Conservation (phyloP, 805 yeast species). For the Candida ipomoeae region DNA sequence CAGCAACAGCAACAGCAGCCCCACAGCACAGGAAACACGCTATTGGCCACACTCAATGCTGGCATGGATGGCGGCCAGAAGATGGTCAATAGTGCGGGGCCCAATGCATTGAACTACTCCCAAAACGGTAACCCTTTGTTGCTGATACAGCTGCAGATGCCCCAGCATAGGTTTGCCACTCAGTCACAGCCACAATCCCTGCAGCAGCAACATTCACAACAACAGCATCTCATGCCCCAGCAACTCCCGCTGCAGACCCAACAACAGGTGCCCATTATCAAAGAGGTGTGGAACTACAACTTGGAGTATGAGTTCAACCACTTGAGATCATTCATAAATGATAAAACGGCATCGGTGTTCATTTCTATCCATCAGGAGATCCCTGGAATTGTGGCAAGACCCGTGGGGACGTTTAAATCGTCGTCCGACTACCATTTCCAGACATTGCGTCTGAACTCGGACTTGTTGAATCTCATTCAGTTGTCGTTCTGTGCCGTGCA, state of each 20-base stretch:
- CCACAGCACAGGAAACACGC: slow-evolving; percentile 26
- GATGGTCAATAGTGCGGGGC: not conserved
- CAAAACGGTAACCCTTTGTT: slow-evolving; percentile 26
- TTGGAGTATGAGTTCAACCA: slow-evolving; percentile 62
- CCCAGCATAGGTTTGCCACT: slow-evolving; percentile 15
- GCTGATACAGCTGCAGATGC: slow-evolving; percentile 27
- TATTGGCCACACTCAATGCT: slow-evolving; percentile 35
- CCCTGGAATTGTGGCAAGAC: slow-evolving; percentile 94
- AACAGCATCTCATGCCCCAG: slow-evolving; percentile 11
- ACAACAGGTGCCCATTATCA: slow-evolving; percentile 46
- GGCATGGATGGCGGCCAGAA: slow-evolving; percentile 15
- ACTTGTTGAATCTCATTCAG: slow-evolving; percentile 79
- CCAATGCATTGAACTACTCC: slow-evolving; percentile 9
- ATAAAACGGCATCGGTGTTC: slow-evolving; percentile 44
- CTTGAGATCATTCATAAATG: slow-evolving; percentile 54
- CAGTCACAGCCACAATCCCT: slow-evolving; percentile 16
- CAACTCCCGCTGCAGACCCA: slow-evolving; percentile 11
- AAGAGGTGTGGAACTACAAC: slow-evolving; percentile 73
- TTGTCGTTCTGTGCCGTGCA: slow-evolving; percentile 45
- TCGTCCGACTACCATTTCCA: slow-evolving; percentile 94
- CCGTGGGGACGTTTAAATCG: slow-evolving; percentile 87
- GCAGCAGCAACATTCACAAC: slow-evolving; percentile 28
- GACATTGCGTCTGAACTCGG: slow-evolving; percentile 88
- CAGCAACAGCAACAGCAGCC: slow-evolving; percentile 13
- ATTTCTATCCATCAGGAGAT: slow-evolving; percentile 84